Evolutionary conservation across 352 stramenopile genomes (phyloP).

Genomic region (Albugo laibachii): DNA sequence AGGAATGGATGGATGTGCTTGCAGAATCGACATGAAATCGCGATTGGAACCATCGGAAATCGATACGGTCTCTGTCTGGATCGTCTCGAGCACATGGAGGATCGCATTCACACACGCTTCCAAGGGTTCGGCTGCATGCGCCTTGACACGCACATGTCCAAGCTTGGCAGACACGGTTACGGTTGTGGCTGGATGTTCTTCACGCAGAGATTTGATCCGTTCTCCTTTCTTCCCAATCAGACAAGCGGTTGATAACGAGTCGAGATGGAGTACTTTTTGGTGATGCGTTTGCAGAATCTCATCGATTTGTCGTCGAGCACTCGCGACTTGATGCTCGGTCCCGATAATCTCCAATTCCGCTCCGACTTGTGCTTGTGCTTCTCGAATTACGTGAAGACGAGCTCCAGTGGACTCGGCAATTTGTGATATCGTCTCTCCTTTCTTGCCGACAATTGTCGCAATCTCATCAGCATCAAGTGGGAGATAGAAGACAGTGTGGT

Average conservation of each 20-base stretch:
- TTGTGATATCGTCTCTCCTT: conserved; percentile 50
- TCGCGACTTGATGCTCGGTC: conserved; percentile 36
- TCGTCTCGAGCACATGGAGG: conserved; percentile 34
- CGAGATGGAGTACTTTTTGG: conserved; percentile 49
- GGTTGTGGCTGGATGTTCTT: conserved; percentile 32
- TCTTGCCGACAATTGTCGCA: conserved; percentile 54
- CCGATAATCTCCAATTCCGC: conserved; percentile 60
- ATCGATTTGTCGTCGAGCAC: conserved; percentile 26
- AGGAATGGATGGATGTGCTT: conserved; percentile 30
- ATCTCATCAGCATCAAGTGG: conserved; percentile 60
- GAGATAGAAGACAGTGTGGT: conserved; percentile 37
- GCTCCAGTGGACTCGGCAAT: conserved; percentile 41
- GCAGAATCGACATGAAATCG: conserved; percentile 39
- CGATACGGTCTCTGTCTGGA: conserved; percentile 38
- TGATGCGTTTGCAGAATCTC: conserved; percentile 53
- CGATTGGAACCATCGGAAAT: conserved; percentile 8
- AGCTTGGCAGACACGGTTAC: conserved; percentile 51
- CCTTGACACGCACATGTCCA: conserved; percentile 54
- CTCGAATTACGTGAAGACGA: conserved; percentile 27
- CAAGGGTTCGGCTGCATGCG: conserved; percentile 23
- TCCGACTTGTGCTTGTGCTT: background rate
- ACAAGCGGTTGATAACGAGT: conserved; percentile 44
- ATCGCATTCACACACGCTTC: conserved; percentile 38
- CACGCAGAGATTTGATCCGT: conserved; percentile 47
- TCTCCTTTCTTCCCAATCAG: conserved; percentile 70